These are phyloP conservation scores for Nitzschia sp. DNA, from an alignment of 108 stramenopile genomes.

Conservation along the genomic window DNA sequence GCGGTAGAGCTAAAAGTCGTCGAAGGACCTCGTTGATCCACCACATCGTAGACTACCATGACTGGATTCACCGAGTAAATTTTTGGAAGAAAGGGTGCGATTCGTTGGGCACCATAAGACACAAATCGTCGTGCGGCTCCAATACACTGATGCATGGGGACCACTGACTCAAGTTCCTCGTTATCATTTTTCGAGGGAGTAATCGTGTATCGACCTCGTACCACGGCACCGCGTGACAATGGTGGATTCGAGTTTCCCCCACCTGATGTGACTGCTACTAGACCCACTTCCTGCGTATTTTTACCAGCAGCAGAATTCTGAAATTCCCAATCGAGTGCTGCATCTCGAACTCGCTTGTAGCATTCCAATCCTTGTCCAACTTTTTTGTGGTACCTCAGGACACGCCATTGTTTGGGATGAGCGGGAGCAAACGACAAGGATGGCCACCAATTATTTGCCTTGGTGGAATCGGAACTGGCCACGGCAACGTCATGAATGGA, in stretches of 20 bases:
- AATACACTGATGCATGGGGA: constrained; percentile 12
- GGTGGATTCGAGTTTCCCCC: not conserved
- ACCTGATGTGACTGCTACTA: constrained; percentile 18
- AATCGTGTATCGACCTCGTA: not conserved
- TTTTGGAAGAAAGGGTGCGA: constrained; percentile 19
- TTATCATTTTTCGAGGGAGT: not conserved
- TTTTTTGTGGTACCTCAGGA: constrained; percentile 34
- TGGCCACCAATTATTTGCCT: constrained; percentile 11
- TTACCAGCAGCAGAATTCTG: too few relatives aligned
- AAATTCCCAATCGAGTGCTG: constrained; percentile 57
- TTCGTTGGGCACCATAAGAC: constrained; percentile 16
- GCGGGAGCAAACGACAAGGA: constrained; percentile 15
- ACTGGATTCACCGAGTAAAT: constrained; percentile 54
- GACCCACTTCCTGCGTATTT: constrained; percentile 19
- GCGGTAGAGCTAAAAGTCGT: constrained; percentile 47
- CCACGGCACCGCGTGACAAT: not conserved
- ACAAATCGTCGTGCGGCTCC: constrained; percentile 30
- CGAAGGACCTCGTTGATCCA: constrained; percentile 46
- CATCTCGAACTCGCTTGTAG: constrained; percentile 49
- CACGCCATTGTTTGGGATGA: constrained; percentile 34
- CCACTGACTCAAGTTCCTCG: not conserved
- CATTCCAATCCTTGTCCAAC: constrained; percentile 48
- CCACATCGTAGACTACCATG: constrained; percentile 49
- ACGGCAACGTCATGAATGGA: not conserved
- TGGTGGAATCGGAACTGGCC: not conserved